Conservation (phyloP, 208 protist genomes). For the Trypanosoma boissoni region DNA sequence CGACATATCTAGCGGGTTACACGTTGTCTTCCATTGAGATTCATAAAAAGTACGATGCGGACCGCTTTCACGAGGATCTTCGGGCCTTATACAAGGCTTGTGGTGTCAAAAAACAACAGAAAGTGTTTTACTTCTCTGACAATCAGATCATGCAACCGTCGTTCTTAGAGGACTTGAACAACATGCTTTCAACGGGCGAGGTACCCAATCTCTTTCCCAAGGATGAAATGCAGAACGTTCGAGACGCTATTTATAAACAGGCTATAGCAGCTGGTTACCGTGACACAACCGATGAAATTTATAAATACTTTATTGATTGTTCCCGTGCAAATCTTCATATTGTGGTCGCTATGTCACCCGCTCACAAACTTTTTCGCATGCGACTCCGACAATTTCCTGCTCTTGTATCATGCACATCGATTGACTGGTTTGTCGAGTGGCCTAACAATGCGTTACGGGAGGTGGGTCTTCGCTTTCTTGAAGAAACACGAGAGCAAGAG, state of each 20-base stretch:
- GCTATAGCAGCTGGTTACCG: conserved; percentile 83
- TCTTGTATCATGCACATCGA: conserved; percentile 97
- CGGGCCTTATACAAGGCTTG: conserved; percentile 95
- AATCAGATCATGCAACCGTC: conserved; percentile 96
- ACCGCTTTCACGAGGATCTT: conserved; percentile 97
- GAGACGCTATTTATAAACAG: conserved; percentile 90
- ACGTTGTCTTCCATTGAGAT: conserved; percentile 96
- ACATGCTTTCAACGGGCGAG: conserved; percentile 97
- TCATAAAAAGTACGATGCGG: conserved; percentile 93
- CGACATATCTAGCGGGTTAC: conserved; percentile 95
- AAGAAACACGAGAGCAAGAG: conserved; percentile 78
- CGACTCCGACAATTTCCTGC: conserved; percentile 98
- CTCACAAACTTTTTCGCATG: conserved; percentile 94
- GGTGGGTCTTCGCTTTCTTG: conserved; percentile 84
- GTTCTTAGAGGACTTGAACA: conserved; percentile 98
- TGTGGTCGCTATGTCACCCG: conserved; percentile 97
- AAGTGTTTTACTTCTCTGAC: conserved; percentile 98
- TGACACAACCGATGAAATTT: conserved; percentile 93
- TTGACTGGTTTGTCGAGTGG: conserved; percentile 99
- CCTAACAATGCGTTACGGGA: conserved; percentile 96
- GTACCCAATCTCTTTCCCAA: conserved; percentile 97
- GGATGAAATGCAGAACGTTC: conserved; percentile 94
- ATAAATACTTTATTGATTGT: conserved; percentile 96
- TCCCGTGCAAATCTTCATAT: conserved; percentile 95
- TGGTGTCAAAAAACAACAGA: conserved; percentile 92